A percentile compares a stretch with the other conserved stretches of the same genome.
phyloP scores from a whole-genome alignment of 1,284 basidiomycete species.

The Coniophora puteana region DNA sequence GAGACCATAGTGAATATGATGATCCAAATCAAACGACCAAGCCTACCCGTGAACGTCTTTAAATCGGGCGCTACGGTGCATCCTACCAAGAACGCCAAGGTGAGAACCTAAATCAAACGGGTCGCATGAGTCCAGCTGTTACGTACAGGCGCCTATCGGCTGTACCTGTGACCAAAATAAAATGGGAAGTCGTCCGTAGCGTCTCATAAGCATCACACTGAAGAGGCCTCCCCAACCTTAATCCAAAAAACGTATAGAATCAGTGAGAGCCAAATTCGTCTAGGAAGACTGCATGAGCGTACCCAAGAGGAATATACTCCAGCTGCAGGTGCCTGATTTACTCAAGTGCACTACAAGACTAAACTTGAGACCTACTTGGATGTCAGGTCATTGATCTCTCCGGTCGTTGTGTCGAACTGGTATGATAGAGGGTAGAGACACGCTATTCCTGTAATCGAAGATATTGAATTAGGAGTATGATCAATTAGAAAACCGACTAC shows the following conservation, averaged over 20 bases:
- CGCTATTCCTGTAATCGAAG: slow-evolving; percentile 40
- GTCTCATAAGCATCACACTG: slow-evolving; percentile 51
- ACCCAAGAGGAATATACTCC: slow-evolving; percentile 57
- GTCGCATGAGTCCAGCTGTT: not conserved
- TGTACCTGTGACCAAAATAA: slow-evolving; percentile 55
- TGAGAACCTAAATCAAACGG: slow-evolving; percentile 26
- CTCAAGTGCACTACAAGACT: not conserved
- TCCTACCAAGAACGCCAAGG: slow-evolving; percentile 45
- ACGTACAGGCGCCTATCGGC: slow-evolving; percentile 3
- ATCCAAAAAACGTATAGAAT: not conserved
- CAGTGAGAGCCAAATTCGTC: slow-evolving; percentile 5
- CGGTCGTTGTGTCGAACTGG: slow-evolving; percentile 48
- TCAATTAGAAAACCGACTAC: slow-evolving; percentile 1
- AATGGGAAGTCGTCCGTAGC: slow-evolving; percentile 54
- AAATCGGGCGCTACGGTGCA: slow-evolving; percentile 51
- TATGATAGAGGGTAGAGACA: slow-evolving; percentile 46
- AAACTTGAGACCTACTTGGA: slow-evolving; percentile 39
- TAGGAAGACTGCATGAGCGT: slow-evolving; percentile 2
- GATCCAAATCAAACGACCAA: not conserved
- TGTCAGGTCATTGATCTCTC: slow-evolving; percentile 51
- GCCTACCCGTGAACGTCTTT: slow-evolving; percentile 40
- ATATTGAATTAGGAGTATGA: not conserved
- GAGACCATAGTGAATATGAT: slow-evolving; percentile 1
- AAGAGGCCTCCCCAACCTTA: slow-evolving; percentile 53
- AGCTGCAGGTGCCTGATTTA: slow-evolving; percentile 27